A percentile compares a stretch with the other conserved stretches of the same genome.
Evolutionary conservation across 495 filamentous ascomycete genomes (phyloP).

Genomic region (Aspergillus sparsus): DNA sequence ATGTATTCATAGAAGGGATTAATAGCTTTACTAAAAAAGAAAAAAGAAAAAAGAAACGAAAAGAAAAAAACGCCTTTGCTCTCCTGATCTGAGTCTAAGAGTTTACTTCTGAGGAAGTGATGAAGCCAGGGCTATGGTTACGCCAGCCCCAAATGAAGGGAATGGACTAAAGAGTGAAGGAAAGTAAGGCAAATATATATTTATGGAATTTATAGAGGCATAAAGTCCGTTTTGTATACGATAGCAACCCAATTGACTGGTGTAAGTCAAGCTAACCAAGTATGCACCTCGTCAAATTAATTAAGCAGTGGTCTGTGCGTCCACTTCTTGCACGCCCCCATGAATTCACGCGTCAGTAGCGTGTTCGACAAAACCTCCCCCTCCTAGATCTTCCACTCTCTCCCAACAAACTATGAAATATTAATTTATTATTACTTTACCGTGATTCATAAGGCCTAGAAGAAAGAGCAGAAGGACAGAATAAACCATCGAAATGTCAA

Average conservation of each 20-base stretch:
- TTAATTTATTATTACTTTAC: background rate
- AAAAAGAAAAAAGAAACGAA: background rate
- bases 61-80: background rate
- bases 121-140: too few species aligned
- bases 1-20: background rate
- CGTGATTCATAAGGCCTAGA: background rate
- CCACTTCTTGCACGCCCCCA: slow-evolving; percentile 30
- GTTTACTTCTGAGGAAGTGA: background rate
- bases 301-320: slow-evolving; percentile 41
- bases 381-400: background rate
- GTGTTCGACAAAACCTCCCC: background rate
- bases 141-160: too few species aligned
- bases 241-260: background rate
- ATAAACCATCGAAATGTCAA: slow-evolving; percentile 51
- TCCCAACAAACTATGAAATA: background rate
- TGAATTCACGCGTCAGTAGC: slow-evolving; percentile 20
- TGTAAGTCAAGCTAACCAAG: background rate
- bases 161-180: too few species aligned
- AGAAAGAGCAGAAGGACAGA: background rate
- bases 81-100: background rate
- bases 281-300: background rate
- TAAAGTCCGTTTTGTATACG: too few species aligned
- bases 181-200: too few species aligned
- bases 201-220: background rate
- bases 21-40: background rate